These are phyloP conservation scores for Prosopis cineraria DNA, from an alignment of 306 rosid species.

Conservation along the genomic window DNA sequence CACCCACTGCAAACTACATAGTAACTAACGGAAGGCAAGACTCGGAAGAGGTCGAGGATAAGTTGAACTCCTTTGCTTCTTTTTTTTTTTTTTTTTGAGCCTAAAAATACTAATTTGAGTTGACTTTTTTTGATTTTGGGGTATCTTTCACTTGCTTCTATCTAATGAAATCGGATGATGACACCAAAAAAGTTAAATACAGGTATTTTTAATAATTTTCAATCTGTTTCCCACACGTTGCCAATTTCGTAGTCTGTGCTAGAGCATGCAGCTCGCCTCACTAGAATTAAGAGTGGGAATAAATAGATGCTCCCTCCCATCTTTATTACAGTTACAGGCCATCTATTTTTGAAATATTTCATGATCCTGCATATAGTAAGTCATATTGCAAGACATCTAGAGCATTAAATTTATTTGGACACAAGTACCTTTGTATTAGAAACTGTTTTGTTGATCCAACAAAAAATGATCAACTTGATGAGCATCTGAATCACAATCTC, in stretches of 20 bases:
- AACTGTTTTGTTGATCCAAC: too few species aligned
- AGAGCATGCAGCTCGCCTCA: background rate
- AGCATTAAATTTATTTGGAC: too few species aligned
- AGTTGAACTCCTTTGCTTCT: background rate
- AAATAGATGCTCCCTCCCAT: background rate
- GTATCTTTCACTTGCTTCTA: background rate
- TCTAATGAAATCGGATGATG: too few species aligned
- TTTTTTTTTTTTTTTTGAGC: background rate
- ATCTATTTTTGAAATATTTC: too few species aligned
- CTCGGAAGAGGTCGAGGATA: background rate
- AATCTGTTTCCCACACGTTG: background rate
- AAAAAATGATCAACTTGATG: too few species aligned
- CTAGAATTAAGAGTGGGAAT: background rate
- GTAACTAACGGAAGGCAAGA: too few species aligned
- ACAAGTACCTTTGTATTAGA: too few species aligned
- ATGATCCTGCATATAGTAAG: too few species aligned
- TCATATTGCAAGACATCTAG: too few species aligned
- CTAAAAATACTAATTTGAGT: background rate
- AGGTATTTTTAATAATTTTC: background rate
- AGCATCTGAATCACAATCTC: too few species aligned
- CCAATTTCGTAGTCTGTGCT: background rate
- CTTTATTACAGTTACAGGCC: background rate
- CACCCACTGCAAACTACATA: too few species aligned
- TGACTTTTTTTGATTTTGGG: background rate
- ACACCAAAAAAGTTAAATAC: background rate